Conservation (phyloP, 192 early-diverging fungal genomes). For the Physocladia obscura region DNA sequence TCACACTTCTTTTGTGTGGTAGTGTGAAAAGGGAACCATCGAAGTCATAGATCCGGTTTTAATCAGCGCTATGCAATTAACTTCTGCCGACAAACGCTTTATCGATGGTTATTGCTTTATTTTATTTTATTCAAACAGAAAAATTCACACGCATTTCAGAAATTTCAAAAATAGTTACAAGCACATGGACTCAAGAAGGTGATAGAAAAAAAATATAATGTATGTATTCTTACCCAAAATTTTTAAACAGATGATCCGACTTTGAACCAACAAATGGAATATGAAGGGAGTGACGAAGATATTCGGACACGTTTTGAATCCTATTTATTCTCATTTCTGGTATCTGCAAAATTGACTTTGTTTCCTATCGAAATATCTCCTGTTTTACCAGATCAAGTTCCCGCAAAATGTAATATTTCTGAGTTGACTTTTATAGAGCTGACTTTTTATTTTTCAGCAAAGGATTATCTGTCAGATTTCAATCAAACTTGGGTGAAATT, state of each 20-base stretch:
- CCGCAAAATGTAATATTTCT: neutral
- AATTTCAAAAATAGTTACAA: slow-evolving; percentile 64
- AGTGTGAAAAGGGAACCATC: slow-evolving; percentile 72
- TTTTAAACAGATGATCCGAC: slow-evolving; percentile 40
- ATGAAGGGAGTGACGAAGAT: slow-evolving; percentile 76
- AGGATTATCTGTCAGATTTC: slow-evolving; percentile 67
- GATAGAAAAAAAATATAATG: too few relatives aligned
- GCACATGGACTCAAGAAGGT: slow-evolving; percentile 59
- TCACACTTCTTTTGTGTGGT: neutral
- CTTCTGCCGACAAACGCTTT: slow-evolving; percentile 72
- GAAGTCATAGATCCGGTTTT: slow-evolving; percentile 68
- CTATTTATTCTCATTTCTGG: slow-evolving; percentile 68
- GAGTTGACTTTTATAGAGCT: neutral
- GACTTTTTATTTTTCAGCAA: slow-evolving; percentile 17
- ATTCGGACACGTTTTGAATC: slow-evolving; percentile 73
- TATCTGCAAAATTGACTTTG: slow-evolving; percentile 61
- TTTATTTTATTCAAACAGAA: neutral
- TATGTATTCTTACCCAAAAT: too few relatives aligned
- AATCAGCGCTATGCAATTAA: slow-evolving; percentile 52
- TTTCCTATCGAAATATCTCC: slow-evolving; percentile 20
- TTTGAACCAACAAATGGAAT: slow-evolving; percentile 61
- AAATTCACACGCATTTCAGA: too few relatives aligned
- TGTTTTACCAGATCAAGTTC: slow-evolving; percentile 12
- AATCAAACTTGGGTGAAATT: slow-evolving; percentile 59
- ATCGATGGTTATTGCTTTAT: slow-evolving; percentile 54